Evolutionary conservation across 257 asterid species (phyloP), one percentile per base, ranked within the genome.

Genomic region (Dorcoceras hygrometricum): DNA sequence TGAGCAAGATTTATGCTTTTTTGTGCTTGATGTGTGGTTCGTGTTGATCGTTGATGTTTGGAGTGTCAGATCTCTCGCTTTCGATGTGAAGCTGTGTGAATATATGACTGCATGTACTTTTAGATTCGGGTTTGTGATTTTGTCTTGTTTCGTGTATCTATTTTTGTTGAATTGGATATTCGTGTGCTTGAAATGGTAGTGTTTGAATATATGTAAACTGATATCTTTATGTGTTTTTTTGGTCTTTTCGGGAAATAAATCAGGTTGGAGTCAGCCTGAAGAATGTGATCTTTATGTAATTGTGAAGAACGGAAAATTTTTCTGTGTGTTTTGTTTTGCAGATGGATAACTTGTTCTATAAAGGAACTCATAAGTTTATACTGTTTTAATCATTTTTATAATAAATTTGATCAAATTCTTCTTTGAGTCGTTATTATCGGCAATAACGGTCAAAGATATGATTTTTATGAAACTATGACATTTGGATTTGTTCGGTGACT

Each of bases 21-120:
- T 3, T 59, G 65, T 63, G 67, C 65, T 54, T 66, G 34, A 23
- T 56, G 67, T 24, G 73, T 18, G 23, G 65, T 19, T 55, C 77
- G 43, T 59, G 71, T 60, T 70, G 81, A 77, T 79, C 75, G 69
- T 56, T 55, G 70, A n/a, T 58, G 66, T 81, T 61, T 67, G 73
- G 73, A 57, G 66, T 3, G 64, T 48, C 63, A 74, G 80, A 79
- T 82, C 84, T 76, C 71, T 71, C 20, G 22, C 18, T 26, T 64
- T 69, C 20, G 51, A 1, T 16, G 22, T 51, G 65, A 64, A 28
- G 18, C 55, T 53, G 39, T 23, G 48, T 29, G 23, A 8, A 2
- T 63, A 6, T 26, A 48, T 59, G 23, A 0, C 60, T 67, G 73
- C 81, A 73, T 76, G 69, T 28, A 57, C 51, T 55, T 32, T 50